Base-by-base conservation (phyloP, 345 rosid species). In the Barbarea vulgaris region DNA sequence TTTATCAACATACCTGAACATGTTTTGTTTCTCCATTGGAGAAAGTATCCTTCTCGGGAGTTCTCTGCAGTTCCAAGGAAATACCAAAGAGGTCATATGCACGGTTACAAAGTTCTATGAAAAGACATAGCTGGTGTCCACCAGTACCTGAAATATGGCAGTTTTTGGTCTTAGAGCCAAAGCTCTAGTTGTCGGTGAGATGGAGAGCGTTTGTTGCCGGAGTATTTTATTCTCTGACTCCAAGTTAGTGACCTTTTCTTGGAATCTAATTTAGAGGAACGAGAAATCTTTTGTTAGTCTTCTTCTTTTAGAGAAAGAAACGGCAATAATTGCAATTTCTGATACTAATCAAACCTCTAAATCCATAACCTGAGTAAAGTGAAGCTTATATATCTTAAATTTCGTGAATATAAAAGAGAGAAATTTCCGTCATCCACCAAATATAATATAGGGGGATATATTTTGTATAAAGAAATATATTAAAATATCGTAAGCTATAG, bases 181-280 rank as follows among this genome's bases (percentile, higher is more conserved):
- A 51, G 87, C 81, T 81, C 83, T 89, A 53, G 82, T 84, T 51
- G 96, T 82, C 41, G 99, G 97, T 36, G 99, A 87, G 61, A 92
- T 82, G 59, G 97, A 75, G 50, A 95, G 85, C 65, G 93, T 83
- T 76, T 90, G 98, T 73, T 92, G 96, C 72, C 98, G 92, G 77
- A 92, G 87, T 73, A 95, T 86, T 82, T 95, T 89, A 73, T 85
- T 95, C 84, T 95, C 99, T 42, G 97, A 90, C 82, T 89, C 97
- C 78, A 88, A 84, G 80, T 89, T 95, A 57, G 90, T 85, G 66
- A 87, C 84, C 82, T 87, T 95, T 77, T 95, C 97, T 80, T 79
- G 70, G 70, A 79, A 79, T 67, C 82, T 79, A 73, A 33, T 55
- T 33, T 18, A 54, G 11, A 34, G 42, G 47, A 68, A 53, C 28